Percentiles rank a stretch among this genome's conserved stretches.
phyloP scores from a whole-genome alignment of 106 monocot species.

The Apostasia shenzhenica region DNA sequence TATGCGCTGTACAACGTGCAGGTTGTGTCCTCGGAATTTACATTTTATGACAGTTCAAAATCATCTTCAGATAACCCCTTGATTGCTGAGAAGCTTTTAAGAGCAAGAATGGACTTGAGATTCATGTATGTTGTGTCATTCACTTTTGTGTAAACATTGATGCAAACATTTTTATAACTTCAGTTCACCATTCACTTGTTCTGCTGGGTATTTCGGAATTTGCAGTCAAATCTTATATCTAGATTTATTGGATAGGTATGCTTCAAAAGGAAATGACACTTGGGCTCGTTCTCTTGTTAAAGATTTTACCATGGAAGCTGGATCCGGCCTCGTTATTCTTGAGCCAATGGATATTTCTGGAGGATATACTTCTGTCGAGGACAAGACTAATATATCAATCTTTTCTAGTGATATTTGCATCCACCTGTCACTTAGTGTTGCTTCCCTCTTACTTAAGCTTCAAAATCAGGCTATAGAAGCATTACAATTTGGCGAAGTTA shows the following conservation, averaged over 20 bases:
- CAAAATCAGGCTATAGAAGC: constrained; percentile 73
- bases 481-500: constrained; percentile 71
- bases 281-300: constrained; percentile 78
- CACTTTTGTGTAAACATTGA: background rate
- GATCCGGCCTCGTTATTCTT: constrained; percentile 88
- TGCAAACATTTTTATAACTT: background rate
- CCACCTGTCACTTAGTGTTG: constrained; percentile 78
- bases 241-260: constrained; percentile 61
- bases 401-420: constrained; percentile 70
- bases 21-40: constrained; percentile 92
- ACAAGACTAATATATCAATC: constrained; percentile 79
- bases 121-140: constrained; percentile 58
- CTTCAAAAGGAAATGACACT: constrained; percentile 72
- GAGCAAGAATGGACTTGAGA: constrained; percentile 88
- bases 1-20: constrained; percentile 4
- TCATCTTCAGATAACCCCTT: constrained; percentile 59
- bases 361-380: constrained; percentile 82
- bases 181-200: background rate
- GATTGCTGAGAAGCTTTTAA: constrained; percentile 79
- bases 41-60: constrained; percentile 86
- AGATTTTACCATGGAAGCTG: constrained; percentile 88
- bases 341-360: constrained; percentile 88
- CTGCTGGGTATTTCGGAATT: background rate
- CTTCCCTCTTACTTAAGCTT: constrained; percentile 74
- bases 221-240: background rate